These are phyloP conservation scores for Vanderwaltozyma yarrowii DNA, from an alignment of 805 yeast species.

Conservation along the genomic window DNA sequence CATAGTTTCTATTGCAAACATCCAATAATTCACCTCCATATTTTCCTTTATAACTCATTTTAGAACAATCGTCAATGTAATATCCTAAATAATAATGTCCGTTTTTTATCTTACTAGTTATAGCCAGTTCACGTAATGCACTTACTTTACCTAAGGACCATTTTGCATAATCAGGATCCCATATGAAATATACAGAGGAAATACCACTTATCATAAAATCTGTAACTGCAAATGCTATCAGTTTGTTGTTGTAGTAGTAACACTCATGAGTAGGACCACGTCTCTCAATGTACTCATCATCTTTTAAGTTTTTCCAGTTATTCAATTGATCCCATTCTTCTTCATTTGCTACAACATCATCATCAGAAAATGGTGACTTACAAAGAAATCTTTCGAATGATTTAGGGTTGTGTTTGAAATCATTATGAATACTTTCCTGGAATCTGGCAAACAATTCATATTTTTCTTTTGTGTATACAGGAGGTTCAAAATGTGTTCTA, in stretches of 20 bases:
- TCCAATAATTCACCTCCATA: conserved; percentile 72
- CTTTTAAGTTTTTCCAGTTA: conserved; percentile 29
- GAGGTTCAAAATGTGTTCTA: conserved; percentile 42
- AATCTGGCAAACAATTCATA: conserved; percentile 54
- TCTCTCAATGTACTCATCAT: conserved; percentile 12
- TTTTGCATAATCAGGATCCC: conserved; percentile 71
- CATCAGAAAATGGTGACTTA: conserved; percentile 45
- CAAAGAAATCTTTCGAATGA: conserved; percentile 63
- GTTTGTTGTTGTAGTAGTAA: conserved; percentile 50
- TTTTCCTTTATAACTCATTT: conserved; percentile 72
- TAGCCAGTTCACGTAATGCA: conserved; percentile 57
- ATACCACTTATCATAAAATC: conserved; percentile 69
- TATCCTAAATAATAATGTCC: conserved; percentile 71
- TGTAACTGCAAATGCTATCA: conserved; percentile 66
- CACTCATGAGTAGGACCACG: conserved; percentile 71
- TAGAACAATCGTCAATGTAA: conserved; percentile 66
- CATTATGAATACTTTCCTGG: conserved; percentile 63
- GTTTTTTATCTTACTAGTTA: conserved; percentile 34
- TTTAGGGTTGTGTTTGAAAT: conserved; percentile 35
- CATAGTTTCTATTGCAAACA: conserved; percentile 36
- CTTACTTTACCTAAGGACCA: conserved; percentile 70
- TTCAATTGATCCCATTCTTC: conserved; percentile 22
- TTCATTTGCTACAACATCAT: conserved; percentile 13
- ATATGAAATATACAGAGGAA: conserved; percentile 78
- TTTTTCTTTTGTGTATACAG: conserved; percentile 46